Base-by-base conservation (phyloP, 129 eudicot species). In the Gnaphalium uliginosum region DNA sequence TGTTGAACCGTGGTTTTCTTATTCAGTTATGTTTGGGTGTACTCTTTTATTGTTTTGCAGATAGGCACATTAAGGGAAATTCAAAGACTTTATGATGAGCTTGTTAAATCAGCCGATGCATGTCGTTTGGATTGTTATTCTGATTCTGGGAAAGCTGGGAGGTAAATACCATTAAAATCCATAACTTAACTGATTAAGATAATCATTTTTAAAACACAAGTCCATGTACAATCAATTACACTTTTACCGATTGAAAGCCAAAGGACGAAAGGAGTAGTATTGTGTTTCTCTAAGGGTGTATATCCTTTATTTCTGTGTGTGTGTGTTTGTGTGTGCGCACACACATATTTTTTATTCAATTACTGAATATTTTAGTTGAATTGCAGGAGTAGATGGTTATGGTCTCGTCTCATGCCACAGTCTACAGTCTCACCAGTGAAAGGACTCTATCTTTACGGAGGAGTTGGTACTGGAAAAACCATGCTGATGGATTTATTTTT, bases 401-500 rank as follows among this genome's bases (percentile, higher is more conserved):
- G 99, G 97, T 87, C 96, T n/a, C 96, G 97, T 68, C 85, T 95
- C 71, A 82, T 87, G 73, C 97, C 97, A 14, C 94, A 89, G 66
- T 78, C 87, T 72, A 87, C 90, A 6, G 60, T 82, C 59, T 82
- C 99, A 58, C 99, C 99, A 2, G 96, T 95, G 29, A 91, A 91
- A 79, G 99, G 99, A 81, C 90, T 95, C 46, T 95, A 95, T 85
- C 97, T 95, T 5, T 91, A 95, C 43, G 99, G 99, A 75, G 99
- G 99, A 75, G 99, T 95, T 39, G 99, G 99, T 67, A 95, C 99
- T 0, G 97, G 99, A 29, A 95, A 95, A 84, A 95, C 99, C 30
- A 95, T 95, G 99, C 76, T 95, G 77, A 95, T 95, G 99, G 99
- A 91, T 84, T 74, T 95, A 70, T 95, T 95, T 79, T 95, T 73